Evolutionary conservation across 805 yeast genomes (phyloP).

Genomic region (Myxozyma melibiosi): DNA sequence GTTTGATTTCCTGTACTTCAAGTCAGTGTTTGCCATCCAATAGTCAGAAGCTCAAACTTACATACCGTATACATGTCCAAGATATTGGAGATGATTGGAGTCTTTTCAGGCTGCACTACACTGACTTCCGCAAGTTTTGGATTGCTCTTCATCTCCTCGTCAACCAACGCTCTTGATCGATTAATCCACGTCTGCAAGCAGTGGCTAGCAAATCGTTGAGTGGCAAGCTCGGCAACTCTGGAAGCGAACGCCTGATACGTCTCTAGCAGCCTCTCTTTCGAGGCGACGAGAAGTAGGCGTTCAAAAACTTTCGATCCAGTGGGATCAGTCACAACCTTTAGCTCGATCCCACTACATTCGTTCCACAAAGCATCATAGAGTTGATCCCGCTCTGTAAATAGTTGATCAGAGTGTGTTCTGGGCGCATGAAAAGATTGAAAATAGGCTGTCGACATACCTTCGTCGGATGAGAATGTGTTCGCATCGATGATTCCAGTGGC

Average conservation of each 20-base stretch:
- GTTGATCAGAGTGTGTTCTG: not conserved
- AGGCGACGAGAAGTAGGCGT: slow-evolving; percentile 70
- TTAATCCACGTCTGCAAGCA: slow-evolving; percentile 82
- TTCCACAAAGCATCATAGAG: slow-evolving; percentile 78
- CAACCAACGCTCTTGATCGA: slow-evolving; percentile 11
- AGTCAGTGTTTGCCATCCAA: no score
- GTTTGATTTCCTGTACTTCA: slow-evolving; percentile 54
- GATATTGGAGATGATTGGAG: slow-evolving; percentile 8
- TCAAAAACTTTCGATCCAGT: slow-evolving; percentile 93
- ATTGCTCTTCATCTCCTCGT: slow-evolving; percentile 3
- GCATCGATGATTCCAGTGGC: slow-evolving; percentile 86
- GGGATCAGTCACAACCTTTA: slow-evolving; percentile 90
- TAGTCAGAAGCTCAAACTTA: no score
- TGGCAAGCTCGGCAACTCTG: slow-evolving; percentile 65
- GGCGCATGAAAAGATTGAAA: not conserved
- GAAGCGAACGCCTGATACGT: slow-evolving; percentile 60
- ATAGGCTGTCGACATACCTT: slow-evolving; percentile 38
- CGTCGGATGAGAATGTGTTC: slow-evolving; percentile 72
- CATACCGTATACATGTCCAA: slow-evolving; percentile 12
- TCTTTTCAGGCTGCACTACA: not conserved
- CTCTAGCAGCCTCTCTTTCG: slow-evolving; percentile 61
- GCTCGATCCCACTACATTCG: slow-evolving; percentile 85
- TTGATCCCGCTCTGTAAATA: slow-evolving; percentile 56
- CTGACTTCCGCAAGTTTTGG: not conserved
- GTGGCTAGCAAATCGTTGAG: slow-evolving; percentile 91